phyloP scores from a whole-genome alignment of 1,284 basidiomycete genomes.

The Singerocomus rubriflavus region DNA sequence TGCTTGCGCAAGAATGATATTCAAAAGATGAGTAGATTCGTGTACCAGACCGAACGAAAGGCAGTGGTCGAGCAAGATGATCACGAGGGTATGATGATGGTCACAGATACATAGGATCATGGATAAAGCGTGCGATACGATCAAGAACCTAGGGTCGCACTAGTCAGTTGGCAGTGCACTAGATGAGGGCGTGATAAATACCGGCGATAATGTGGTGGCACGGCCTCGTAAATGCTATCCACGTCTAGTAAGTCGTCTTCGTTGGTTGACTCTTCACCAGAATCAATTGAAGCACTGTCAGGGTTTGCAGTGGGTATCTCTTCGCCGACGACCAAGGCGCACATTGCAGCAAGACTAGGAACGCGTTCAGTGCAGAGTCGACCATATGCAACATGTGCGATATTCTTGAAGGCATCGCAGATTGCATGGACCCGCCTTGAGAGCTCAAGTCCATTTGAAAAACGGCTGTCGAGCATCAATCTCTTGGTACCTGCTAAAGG shows the following conservation, averaged over 20 bases:
- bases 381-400: constrained; percentile 37
- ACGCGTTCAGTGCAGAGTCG: constrained; percentile 22
- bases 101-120: constrained; percentile 45
- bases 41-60: constrained; percentile 38
- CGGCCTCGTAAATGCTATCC: constrained; percentile 46
- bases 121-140: constrained; percentile 50
- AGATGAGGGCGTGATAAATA: constrained; percentile 23
- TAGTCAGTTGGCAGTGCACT: constrained; percentile 6
- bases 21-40: constrained; percentile 45
- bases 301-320: constrained; percentile 34
- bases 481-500: constrained; percentile 36
- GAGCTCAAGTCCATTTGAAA: constrained; percentile 40
- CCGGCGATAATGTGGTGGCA: constrained; percentile 50
- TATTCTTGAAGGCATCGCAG: constrained; percentile 50
- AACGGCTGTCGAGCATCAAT: constrained; percentile 36
- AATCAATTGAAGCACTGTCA: constrained; percentile 23
- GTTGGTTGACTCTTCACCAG: constrained; percentile 23
- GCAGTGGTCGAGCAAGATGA: constrained; percentile 46
- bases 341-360: constrained; percentile 45
- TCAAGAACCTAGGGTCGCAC: constrained; percentile 37
- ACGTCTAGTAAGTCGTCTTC: constrained; percentile 34
- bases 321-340: constrained; percentile 46
- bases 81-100: constrained; percentile 45
- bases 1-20: constrained; percentile 36
- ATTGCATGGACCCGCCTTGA: constrained; percentile 50